These are phyloP conservation scores for Pythium chondricola DNA, from an alignment of 352 stramenopile genomes.

Conservation along the genomic window DNA sequence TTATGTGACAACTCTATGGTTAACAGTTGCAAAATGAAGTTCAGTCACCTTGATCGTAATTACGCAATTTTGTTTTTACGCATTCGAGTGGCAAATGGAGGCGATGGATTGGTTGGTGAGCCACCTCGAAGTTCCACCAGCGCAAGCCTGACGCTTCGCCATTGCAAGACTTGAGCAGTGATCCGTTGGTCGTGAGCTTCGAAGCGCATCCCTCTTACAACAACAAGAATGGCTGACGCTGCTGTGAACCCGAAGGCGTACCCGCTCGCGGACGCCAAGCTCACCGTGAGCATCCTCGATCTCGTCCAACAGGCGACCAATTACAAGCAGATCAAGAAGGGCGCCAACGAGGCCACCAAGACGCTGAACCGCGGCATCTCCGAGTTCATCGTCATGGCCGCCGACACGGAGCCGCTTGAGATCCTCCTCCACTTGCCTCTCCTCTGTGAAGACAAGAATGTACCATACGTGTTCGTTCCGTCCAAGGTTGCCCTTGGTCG, in stretches of 20 bases:
- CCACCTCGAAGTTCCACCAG: slow-evolving; percentile 20
- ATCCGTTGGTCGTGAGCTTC: slow-evolving; percentile 88
- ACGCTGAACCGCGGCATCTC: slow-evolving; percentile 99
- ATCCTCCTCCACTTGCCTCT: slow-evolving; percentile 99
- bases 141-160: background rate
- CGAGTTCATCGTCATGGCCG: slow-evolving; percentile 99
- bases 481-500: slow-evolving; percentile 98
- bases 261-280: slow-evolving; percentile 95
- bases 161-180: slow-evolving; percentile 51
- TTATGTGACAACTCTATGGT: background rate
- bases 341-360: slow-evolving; percentile 99
- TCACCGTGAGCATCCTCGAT: slow-evolving; percentile 98
- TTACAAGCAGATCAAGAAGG: slow-evolving; percentile 99
- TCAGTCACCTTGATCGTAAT: slow-evolving; percentile 12
- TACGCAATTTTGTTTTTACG: slow-evolving; percentile 11
- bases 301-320: slow-evolving; percentile 99
- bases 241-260: slow-evolving; percentile 95
- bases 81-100: background rate
- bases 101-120: slow-evolving; percentile 18
- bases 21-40: background rate
- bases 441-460: slow-evolving; percentile 98
- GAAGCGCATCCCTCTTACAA: slow-evolving; percentile 4
- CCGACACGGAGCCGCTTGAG: slow-evolving; percentile 99
- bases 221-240: slow-evolving; percentile 56
- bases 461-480: slow-evolving; percentile 90